A percentile compares a stretch with the other conserved stretches of the same genome.
phyloP scores from a whole-genome alignment of 345 rosid species.

The Aegle marmelos region DNA sequence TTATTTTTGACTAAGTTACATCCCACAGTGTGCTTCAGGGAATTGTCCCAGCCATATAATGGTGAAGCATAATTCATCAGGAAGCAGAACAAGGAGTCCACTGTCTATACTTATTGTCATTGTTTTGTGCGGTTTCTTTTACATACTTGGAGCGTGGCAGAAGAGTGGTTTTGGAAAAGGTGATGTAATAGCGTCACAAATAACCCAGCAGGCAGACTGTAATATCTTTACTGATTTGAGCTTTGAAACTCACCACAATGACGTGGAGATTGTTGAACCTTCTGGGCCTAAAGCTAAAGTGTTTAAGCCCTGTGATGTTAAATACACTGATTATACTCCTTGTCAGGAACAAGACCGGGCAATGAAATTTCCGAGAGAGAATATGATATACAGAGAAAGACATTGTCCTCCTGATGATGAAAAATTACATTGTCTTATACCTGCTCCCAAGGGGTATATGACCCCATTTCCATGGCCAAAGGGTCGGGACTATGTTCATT shows the following conservation, averaged over 20 bases:
- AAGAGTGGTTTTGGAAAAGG: slow-evolving; percentile 92
- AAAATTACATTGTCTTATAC: slow-evolving; percentile 80
- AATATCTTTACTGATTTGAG: slow-evolving; percentile 52
- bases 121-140: slow-evolving; percentile 84
- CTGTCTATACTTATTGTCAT: slow-evolving; percentile 68
- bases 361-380: slow-evolving; percentile 88
- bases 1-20: background rate
- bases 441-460: slow-evolving; percentile 88
- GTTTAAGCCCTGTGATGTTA: slow-evolving; percentile 74
- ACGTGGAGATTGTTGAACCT: slow-evolving; percentile 48
- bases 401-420: slow-evolving; percentile 87
- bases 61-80: slow-evolving; percentile 55
- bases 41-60: slow-evolving; percentile 28
- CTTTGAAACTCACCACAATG: slow-evolving; percentile 78
- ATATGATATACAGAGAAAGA: slow-evolving; percentile 91
- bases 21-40: slow-evolving; percentile 19
- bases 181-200: slow-evolving; percentile 64
- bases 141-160: slow-evolving; percentile 95
- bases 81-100: slow-evolving; percentile 52
- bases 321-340: slow-evolving; percentile 83
- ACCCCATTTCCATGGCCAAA: slow-evolving; percentile 98
- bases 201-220: slow-evolving; percentile 69
- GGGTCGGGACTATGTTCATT: slow-evolving; percentile 85
- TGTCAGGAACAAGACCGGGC: slow-evolving; percentile 96
- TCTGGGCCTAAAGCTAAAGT: slow-evolving; percentile 49